Evolutionary conservation across 2,329 filamentous ascomycete species (phyloP).

Genomic region (Triangularia verruculosa): DNA sequence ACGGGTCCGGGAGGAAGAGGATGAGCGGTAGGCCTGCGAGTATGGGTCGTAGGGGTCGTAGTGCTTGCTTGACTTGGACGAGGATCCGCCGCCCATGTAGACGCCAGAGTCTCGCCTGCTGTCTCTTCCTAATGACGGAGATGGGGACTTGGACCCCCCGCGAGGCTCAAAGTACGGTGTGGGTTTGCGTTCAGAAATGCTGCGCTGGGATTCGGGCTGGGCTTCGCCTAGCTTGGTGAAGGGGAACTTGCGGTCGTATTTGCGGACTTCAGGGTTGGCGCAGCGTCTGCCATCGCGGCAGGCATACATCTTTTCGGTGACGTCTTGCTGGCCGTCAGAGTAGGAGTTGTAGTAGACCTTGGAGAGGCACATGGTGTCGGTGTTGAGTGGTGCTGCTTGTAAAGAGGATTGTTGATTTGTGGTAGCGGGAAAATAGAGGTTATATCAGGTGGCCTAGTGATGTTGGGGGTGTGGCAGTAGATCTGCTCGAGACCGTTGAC

Average conservation of each 20-base stretch:
- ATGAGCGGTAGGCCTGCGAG: constrained; percentile 16
- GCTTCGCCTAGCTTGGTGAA: constrained; percentile 26
- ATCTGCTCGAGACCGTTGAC: constrained; percentile 8
- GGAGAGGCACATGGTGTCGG: constrained; percentile 35
- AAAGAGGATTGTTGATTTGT: not conserved
- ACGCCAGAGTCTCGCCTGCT: constrained; percentile 23
- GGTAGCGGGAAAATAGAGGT: not conserved
- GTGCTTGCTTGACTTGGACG: constrained; percentile 14
- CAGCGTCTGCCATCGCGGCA: constrained; percentile 33
- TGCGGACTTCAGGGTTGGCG: constrained; percentile 27
- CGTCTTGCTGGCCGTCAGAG: constrained; percentile 31
- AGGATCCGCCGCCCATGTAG: constrained; percentile 28
- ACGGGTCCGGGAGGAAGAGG: not conserved
- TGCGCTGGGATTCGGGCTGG: constrained; percentile 19
- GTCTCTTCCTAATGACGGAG: constrained; percentile 21
- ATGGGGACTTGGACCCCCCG: constrained; percentile 28
- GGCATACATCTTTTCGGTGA: constrained; percentile 33
- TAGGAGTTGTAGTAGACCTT: constrained; percentile 36
- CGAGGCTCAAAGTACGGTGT: constrained; percentile 24
- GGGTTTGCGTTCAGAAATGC: constrained; percentile 23
- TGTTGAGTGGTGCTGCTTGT: constrained; percentile 8
- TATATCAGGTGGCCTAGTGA: not conserved
- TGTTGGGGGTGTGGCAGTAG: constrained; percentile 2
- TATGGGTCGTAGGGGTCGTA: constrained; percentile 19
- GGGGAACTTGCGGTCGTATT: constrained; percentile 29